Conservation (phyloP, 805 yeast species). For the Candida broadrunensis region DNA sequence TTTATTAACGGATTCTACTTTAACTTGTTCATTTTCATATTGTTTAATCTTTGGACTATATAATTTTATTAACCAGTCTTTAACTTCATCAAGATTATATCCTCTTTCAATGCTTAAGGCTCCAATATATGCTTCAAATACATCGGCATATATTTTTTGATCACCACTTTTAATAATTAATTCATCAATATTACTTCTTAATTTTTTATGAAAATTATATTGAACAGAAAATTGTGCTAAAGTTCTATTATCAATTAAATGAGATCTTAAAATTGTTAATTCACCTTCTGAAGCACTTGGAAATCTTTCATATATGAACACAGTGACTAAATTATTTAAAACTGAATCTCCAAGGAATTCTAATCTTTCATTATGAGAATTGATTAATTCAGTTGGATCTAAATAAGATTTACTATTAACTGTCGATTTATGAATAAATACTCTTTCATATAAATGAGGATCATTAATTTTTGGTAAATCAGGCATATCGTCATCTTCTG, state of each 20-base stretch:
- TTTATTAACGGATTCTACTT: constrained; percentile 43
- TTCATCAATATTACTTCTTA: constrained; percentile 51
- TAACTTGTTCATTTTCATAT: constrained; percentile 29
- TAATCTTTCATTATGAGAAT: constrained; percentile 76
- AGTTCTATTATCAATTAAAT: constrained; percentile 68
- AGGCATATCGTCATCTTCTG: constrained; percentile 39
- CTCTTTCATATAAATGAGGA: constrained; percentile 59
- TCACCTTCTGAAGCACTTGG: constrained; percentile 80
- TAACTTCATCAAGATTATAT: constrained; percentile 43
- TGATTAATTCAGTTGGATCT: constrained; percentile 53
- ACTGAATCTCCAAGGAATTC: constrained; percentile 92
- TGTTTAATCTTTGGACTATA: constrained; percentile 43
- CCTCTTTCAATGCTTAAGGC: constrained; percentile 65
- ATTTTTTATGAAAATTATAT: constrained; percentile 62
- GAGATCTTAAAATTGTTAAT: constrained; percentile 66
- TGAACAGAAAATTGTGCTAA: constrained; percentile 65
- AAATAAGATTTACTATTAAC: constrained; percentile 57
- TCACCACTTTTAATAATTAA: constrained; percentile 47
- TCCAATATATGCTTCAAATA: constrained; percentile 92
- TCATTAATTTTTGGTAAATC: constrained; percentile 64
- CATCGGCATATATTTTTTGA: constrained; percentile 79
- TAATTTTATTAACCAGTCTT: constrained; percentile 54
- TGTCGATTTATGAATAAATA: constrained; percentile 78
- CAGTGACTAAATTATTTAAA: constrained; percentile 68
- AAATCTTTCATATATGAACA: constrained; percentile 60